Evolutionary conservation across 2,329 filamentous ascomycete genomes (phyloP).

Genomic region (Rutstroemia sp.): DNA sequence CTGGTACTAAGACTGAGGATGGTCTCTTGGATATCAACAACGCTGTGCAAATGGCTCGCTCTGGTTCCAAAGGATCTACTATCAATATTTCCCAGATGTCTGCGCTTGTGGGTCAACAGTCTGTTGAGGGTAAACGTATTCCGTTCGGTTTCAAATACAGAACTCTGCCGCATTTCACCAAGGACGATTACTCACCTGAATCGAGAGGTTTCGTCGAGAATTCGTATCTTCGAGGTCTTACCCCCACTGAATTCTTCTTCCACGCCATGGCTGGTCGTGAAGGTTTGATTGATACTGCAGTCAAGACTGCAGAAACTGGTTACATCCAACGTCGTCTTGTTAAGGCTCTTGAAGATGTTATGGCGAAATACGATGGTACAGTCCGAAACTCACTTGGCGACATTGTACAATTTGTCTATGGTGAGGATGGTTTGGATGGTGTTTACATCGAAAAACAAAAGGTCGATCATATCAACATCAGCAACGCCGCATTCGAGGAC

Average conservation of each 20-base stretch:
- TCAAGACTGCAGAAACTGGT: constrained; percentile 98
- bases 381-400: constrained; percentile 96
- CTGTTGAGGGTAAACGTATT: constrained; percentile 97
- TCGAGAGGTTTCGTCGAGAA: constrained; percentile 98
- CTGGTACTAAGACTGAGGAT: constrained; percentile 85
- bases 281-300: constrained; percentile 98
- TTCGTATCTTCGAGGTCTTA: constrained; percentile 92
- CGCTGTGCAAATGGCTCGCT: constrained; percentile 90
- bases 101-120: constrained; percentile 93
- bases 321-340: constrained; percentile 98
- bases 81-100: constrained; percentile 99
- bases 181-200: constrained; percentile 97
- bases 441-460: constrained; percentile 89
- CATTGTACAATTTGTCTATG: constrained; percentile 94
- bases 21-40: constrained; percentile 95
- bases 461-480: constrained; percentile 78
- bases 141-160: constrained; percentile 99
- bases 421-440: constrained; percentile 93
- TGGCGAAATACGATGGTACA: constrained; percentile 95
- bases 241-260: constrained; percentile 97
- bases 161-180: constrained; percentile 94
- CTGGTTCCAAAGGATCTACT: constrained; percentile 95
- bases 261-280: constrained; percentile 99
- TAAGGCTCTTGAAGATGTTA: constrained; percentile 95
- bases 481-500: constrained; percentile 67